These are phyloP conservation scores for Gloeopeniophorella convolvens DNA, from an alignment of 768 basidiomycete species.

Conservation along the genomic window DNA sequence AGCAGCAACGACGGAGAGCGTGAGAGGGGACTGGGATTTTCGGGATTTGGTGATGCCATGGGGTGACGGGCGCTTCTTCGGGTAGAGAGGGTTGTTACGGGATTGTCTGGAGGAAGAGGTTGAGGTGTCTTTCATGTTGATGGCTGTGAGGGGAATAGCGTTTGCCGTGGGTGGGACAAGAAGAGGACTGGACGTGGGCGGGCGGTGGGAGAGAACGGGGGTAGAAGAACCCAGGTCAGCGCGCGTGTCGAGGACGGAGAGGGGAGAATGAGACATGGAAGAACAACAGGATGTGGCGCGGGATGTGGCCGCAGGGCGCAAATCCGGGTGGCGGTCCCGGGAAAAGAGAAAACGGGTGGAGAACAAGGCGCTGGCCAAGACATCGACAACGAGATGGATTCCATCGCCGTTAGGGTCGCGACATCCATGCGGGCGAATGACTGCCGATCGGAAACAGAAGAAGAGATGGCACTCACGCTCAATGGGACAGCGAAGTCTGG, in stretches of 20 bases:
- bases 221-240: slow-evolving; percentile 16
- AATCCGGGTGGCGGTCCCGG: neutral
- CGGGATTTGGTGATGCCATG: slow-evolving; percentile 67
- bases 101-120: slow-evolving; percentile 54
- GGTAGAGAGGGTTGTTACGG: slow-evolving; percentile 61
- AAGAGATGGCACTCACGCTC: too few species aligned
- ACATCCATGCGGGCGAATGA: too few species aligned
- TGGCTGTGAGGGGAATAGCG: slow-evolving; percentile 30
- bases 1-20: slow-evolving; percentile 45
- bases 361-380: neutral
- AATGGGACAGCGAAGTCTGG: too few species aligned
- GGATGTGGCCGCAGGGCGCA: too few species aligned
- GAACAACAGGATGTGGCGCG: neutral
- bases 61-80: slow-evolving; percentile 82
- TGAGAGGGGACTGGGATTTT: slow-evolving; percentile 35
- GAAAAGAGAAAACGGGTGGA: neutral
- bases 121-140: slow-evolving; percentile 76
- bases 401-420: too few species aligned
- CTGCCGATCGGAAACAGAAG: too few species aligned
- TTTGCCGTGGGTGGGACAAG: slow-evolving; percentile 35
- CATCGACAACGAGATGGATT: too few species aligned
- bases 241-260: neutral
- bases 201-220: slow-evolving; percentile 17
- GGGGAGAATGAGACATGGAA: neutral
- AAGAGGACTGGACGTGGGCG: slow-evolving; percentile 22